Base-by-base conservation (phyloP, 2,329 filamentous ascomycete species). In the Aspergillus tamarii region DNA sequence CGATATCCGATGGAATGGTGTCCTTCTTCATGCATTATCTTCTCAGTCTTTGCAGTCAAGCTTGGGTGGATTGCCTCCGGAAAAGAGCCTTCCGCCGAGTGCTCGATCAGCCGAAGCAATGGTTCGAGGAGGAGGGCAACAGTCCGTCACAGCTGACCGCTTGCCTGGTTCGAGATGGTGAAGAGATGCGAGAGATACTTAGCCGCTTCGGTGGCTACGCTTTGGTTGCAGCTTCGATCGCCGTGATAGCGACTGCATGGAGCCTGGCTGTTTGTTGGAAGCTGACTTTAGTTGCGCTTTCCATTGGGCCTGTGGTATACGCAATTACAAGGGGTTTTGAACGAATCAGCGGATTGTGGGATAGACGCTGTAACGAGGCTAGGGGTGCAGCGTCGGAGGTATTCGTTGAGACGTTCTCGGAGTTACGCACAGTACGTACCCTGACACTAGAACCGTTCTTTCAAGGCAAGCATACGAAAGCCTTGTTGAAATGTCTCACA, bases 161-260 rank as follows among this genome's bases (percentile, higher is more conserved):
- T 64, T 90, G 86, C 52, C 84, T 98, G 0, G 92, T 96, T 71
- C 86, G 90, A 19, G 91, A 92, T 70, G 91, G 90, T 0, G 93
- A 98, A 74, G 93, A 97, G 73, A 94, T 95, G 87, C 87, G 91
- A 10, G 93, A 92, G 69, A 81, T 98, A 0, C 84, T 96, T 0
- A 91, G 91, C 2, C 87, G 91, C 1, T 96, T 97, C 72, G 84
- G 89, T 0, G 90, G 91, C 1, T 87, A 91, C 59, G 77, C 90
- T 0, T 82, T 94, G 16, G 86, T 90, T 11, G 88, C 91, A 4
- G 73, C 83, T 0, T 78, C 87, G 58, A 94, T 96, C 84, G 83
- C 91, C 21, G 62, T 80, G 0, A 85, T 90, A n/a, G 88, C 92
- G 0, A 71, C 95, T 8, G 72, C 85, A 2, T 97, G 93, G 94